Conservation (phyloP, 495 filamentous ascomycete genomes). For the Cladorrhinum samala region DNA sequence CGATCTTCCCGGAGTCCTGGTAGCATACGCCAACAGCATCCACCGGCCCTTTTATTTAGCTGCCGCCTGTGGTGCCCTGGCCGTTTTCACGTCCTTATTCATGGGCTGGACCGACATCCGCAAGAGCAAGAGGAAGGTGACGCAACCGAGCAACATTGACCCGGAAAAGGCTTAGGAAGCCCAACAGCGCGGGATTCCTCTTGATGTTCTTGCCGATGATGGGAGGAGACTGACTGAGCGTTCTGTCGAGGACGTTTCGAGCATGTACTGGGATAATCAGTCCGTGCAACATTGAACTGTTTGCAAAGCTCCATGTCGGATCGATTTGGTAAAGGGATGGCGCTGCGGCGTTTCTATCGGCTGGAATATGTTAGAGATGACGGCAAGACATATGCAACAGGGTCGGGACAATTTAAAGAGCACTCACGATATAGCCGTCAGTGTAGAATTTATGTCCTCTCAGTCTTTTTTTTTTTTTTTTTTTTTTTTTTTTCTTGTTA, state of each 20-base stretch:
- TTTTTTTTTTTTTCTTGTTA: no score
- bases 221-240: neutral
- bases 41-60: conserved; percentile 17
- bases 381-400: no score
- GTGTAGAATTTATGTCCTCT: no score
- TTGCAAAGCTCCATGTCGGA: no score
- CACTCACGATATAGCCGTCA: no score
- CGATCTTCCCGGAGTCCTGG: conserved; percentile 26
- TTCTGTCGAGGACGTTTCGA: neutral
- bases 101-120: conserved; percentile 21
- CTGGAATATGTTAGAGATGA: no score
- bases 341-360: no score
- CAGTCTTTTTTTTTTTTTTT: no score
- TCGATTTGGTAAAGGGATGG: no score
- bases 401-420: no score
- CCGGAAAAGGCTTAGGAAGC: neutral
- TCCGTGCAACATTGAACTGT: neutral
- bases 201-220: neutral
- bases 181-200: neutral
- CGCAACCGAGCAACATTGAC: neutral
- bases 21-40: conserved; percentile 37
- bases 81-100: conserved; percentile 12
- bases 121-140: conserved; percentile 15
- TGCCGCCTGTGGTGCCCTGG: conserved; percentile 6
- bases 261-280: neutral